Evolutionary conservation across 495 filamentous ascomycete species (phyloP), one percentile per base, ranked within the genome.

Genomic region (Gamarada debralockiae): DNA sequence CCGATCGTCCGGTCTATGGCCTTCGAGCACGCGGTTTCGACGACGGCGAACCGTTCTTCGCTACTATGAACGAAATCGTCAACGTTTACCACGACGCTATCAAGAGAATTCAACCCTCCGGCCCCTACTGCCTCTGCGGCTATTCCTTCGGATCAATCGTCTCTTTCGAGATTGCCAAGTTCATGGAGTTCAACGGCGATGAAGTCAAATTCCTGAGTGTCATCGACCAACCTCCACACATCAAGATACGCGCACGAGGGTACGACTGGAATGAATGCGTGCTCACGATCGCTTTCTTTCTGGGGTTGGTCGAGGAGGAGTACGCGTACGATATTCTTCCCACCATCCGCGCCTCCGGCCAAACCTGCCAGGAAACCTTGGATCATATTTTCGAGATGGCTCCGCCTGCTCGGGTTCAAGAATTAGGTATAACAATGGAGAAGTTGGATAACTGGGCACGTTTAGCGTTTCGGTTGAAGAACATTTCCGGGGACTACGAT

Each of bases 81-180:
- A 45, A 46, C 0, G 73, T 65, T 0, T 85, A 82, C 58, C 52
- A 63, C 29, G 27, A 33, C 0, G 70, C 71, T 3, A 72, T 85
- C 53, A 71, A 70, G 20, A 14, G 42, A 18, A 47, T 51, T 2
- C 79, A 83, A 57, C 78, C 78, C 0, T 15, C 60, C 0, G 80
- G 81, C 3, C 79, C 80, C 0, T 83, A 85, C 54, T 72, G 75
- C 3, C 50, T 85, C 2, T 75, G 74, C 0, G 80, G 81, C 3
- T 85, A 81, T 59, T 74, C 65, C 0, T 79, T 70, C 52, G 81
- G 80, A 8, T 52, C 56, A 0, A 77, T 80, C 65, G 40, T 81
- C 7, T 75, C 78, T 2, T 85, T 81, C 29, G 81, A 84, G 52
- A 55, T 76, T 2, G 60, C 67, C 20, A 82, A 82, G 58, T 12